Base-by-base conservation (phyloP, 2,329 filamentous ascomycete species). In the Aspergillus terreus region DNA sequence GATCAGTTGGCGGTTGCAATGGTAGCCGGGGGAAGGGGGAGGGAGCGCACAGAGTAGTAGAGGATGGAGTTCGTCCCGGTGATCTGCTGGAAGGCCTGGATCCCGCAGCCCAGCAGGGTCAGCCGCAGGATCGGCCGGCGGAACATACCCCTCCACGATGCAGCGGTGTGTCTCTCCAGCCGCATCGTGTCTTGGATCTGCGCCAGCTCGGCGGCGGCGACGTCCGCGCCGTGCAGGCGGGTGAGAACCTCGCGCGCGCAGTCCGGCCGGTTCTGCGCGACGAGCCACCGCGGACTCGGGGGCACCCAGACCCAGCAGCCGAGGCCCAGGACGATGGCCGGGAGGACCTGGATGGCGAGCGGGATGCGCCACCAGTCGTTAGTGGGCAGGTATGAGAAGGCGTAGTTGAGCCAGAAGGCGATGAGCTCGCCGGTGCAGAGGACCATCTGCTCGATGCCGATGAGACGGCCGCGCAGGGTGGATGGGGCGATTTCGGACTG, bases 41-140 rank as follows among this genome's bases (percentile, higher is more conserved):
- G 23, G 15, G 33, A 14, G 10, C 3, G 25, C 23, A 60, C 57
- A 1, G 57, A 56, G 19, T 59, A 59, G 25, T 57, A 60, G 1
- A 60, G 44, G 42, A 62, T 59, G 2, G 56, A 59, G 32, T 62
- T 59, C 4, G 56, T 58, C 4, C 59, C 56, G 0, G 58, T 60
- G 14, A 58, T 53, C 23, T 60, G 56, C 30, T 58, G 58, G 6
- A 62, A 55, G 21, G 55, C 56, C 30, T 60, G 59, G 2, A 60
- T 52, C 4, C 48, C 49, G 38, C 59, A 59, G 36, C 51, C 56
- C 23, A 59, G 44, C 14, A 57, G 23, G 1, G 56, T 60, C n/a
- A 60, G 49, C n/a, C 52, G 52, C 40, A 49, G 30, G 14, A 49
- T 23, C 36, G 47, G 47, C 6, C 25, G 11, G 7, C 15, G 25